These are phyloP conservation scores for Boletus reticulatus DNA, from an alignment of 768 basidiomycete genomes.

Conservation along the genomic window DNA sequence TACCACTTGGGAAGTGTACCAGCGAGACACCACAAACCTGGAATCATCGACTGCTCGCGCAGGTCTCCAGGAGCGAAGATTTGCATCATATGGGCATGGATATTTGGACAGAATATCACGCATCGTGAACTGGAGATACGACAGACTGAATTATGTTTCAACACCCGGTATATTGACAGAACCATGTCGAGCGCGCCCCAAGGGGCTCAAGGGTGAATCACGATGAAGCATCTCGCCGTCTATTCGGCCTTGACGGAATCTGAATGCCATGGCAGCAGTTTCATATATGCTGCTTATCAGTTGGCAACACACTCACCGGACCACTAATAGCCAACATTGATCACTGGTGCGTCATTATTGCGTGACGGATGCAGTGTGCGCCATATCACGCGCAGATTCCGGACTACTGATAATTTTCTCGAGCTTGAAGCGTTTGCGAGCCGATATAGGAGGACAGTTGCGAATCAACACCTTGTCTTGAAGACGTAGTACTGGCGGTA, in stretches of 20 bases:
- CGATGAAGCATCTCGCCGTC: background rate
- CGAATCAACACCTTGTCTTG: slow-evolving; percentile 76
- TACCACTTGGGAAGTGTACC: slow-evolving; percentile 41
- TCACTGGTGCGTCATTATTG: background rate
- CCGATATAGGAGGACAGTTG: slow-evolving; percentile 80
- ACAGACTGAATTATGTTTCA: slow-evolving; percentile 3
- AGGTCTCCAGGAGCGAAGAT: slow-evolving; percentile 35
- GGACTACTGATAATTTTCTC: slow-evolving; percentile 69
- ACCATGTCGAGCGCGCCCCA: slow-evolving; percentile 13
- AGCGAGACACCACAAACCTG: slow-evolving; percentile 34
- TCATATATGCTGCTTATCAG: background rate
- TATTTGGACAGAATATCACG: background rate
- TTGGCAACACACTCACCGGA: background rate
- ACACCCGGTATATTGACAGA: slow-evolving; percentile 10
- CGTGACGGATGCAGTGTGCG: slow-evolving; percentile 10
- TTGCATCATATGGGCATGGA: slow-evolving; percentile 40
- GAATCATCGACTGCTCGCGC: slow-evolving; percentile 38
- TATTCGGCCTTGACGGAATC: background rate
- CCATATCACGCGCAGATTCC: slow-evolving; percentile 53
- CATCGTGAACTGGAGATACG: background rate
- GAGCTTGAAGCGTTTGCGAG: slow-evolving; percentile 72
- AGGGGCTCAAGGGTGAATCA: background rate
- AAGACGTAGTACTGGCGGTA: slow-evolving; percentile 51
- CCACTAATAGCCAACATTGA: background rate
- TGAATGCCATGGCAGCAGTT: background rate